Conservation (phyloP, 2,329 filamentous ascomycete genomes). For the Colletotrichum scovillei region DNA sequence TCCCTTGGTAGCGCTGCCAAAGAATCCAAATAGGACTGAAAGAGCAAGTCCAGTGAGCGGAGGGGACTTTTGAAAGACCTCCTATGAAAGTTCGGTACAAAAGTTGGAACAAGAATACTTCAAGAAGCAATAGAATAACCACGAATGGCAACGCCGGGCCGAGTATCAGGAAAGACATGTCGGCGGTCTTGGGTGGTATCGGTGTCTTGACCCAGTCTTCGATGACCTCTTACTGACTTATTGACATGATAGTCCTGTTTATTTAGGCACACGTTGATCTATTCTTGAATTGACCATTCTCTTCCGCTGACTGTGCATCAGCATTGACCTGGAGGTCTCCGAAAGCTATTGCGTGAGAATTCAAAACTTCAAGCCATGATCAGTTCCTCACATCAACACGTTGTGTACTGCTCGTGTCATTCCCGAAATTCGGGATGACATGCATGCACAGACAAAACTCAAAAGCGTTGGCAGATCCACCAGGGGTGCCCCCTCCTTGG, state of each 20-base stretch:
- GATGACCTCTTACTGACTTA: not conserved
- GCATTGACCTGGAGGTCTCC: not conserved
- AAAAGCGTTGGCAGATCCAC: not conserved
- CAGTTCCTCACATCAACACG: not conserved
- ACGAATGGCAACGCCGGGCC: not conserved
- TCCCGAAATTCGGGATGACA: not conserved
- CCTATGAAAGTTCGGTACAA: not conserved
- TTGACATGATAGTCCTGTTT: not conserved
- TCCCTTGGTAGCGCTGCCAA: not conserved
- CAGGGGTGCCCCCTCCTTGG: not conserved
- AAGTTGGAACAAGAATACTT: not conserved
- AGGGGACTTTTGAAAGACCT: not conserved
- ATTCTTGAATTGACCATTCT: not conserved
- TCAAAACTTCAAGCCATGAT: not conserved
- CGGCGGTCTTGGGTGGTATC: not conserved
- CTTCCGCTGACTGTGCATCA: not conserved
- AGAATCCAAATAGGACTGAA: not conserved
- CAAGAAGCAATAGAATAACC: not conserved
- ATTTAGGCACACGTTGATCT: not conserved
- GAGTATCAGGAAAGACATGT: not conserved
- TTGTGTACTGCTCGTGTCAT: not conserved
- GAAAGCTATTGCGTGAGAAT: not conserved
- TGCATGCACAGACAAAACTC: not conserved
- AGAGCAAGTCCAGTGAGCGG: not conserved
- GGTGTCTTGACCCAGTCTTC: not conserved